phyloP scores from a whole-genome alignment of 805 yeast species.

The Ogataea chonburiensis region DNA sequence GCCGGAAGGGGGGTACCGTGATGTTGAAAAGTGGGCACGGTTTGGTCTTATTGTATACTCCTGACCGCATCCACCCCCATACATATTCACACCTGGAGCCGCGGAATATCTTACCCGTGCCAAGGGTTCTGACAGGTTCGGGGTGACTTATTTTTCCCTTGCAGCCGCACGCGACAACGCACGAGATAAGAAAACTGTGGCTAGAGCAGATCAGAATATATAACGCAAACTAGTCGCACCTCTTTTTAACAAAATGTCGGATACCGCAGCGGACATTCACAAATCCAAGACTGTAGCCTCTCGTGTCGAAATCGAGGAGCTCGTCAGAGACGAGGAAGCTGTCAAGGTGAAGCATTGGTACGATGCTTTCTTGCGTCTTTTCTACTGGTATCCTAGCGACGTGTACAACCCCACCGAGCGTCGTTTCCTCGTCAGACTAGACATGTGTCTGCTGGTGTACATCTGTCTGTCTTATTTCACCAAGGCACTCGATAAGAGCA shows the following conservation, averaged over 20 bases:
- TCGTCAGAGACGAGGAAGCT: constrained; percentile 33
- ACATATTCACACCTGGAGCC: no score
- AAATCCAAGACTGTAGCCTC: constrained; percentile 7
- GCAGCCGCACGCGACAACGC: constrained; percentile 6
- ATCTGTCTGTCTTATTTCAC: constrained; percentile 62
- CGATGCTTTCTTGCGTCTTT: constrained; percentile 53
- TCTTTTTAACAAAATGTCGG: constrained; percentile 4
- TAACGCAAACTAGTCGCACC: not conserved
- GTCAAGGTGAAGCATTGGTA: constrained; percentile 46
- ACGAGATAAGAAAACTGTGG: constrained; percentile 9
- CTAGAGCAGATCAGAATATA: constrained; percentile 1
- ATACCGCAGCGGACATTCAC: constrained; percentile 8
- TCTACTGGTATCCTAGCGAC: constrained; percentile 41
- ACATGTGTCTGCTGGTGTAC: constrained; percentile 47
- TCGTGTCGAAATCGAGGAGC: constrained; percentile 16
- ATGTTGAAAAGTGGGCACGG: no score
- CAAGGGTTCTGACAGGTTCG: not conserved
- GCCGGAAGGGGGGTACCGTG: no score
- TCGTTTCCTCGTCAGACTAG: constrained; percentile 51
- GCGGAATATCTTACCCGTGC: no score
- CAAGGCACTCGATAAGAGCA: constrained; percentile 61
- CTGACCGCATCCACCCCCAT: no score
- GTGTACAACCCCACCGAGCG: constrained; percentile 33
- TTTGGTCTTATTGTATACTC: no score
- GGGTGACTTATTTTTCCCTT: not conserved